Percentiles rank a stretch among this genome's conserved stretches.
Evolutionary conservation across 768 basidiomycete genomes (phyloP).

Genomic region (Hemileccinum rubropunctum): DNA sequence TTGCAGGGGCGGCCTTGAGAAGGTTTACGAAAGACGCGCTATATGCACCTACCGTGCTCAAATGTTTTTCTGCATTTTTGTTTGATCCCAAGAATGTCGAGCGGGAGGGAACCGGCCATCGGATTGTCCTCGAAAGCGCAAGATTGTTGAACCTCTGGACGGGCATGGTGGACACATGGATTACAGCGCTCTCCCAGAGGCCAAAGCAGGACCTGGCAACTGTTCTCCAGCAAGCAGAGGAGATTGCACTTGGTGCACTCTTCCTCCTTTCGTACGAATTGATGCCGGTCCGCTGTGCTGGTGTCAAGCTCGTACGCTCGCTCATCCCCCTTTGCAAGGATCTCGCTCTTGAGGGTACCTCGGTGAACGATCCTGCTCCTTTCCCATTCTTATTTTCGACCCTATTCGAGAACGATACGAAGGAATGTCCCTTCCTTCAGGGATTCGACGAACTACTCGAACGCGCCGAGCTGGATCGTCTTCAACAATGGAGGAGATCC

Average conservation of each 20-base stretch:
- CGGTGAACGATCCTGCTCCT: slow-evolving; percentile 25
- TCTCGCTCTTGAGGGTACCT: slow-evolving; percentile 35
- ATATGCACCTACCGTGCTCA: slow-evolving; percentile 56
- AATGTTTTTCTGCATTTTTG: slow-evolving; percentile 65
- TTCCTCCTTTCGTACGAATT: slow-evolving; percentile 68
- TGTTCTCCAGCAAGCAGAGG: slow-evolving; percentile 47
- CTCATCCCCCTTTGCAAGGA: slow-evolving; percentile 49
- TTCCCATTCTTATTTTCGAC: slow-evolving; percentile 44
- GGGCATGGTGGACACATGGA: slow-evolving; percentile 68
- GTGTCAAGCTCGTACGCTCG: slow-evolving; percentile 61
- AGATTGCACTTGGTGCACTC: slow-evolving; percentile 69
- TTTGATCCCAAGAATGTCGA: slow-evolving; percentile 67
- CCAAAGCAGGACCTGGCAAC: slow-evolving; percentile 36
- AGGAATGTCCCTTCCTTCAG: slow-evolving; percentile 47
- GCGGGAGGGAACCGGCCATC: slow-evolving; percentile 60
- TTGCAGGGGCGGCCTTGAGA: slow-evolving; percentile 63
- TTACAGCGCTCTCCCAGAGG: slow-evolving; percentile 43
- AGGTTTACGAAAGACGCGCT: slow-evolving; percentile 65
- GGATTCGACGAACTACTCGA: slow-evolving; percentile 70
- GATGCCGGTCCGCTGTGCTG: slow-evolving; percentile 50
- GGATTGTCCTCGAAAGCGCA: slow-evolving; percentile 63
- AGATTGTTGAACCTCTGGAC: slow-evolving; percentile 74
- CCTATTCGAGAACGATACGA: slow-evolving; percentile 49
- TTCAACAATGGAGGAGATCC: slow-evolving; percentile 66
- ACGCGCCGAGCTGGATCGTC: slow-evolving; percentile 52